A percentile compares a stretch with the other conserved stretches of the same genome.
Evolutionary conservation across 2,329 filamentous ascomycete species (phyloP).

Genomic region (Trichoderma semiorbis): DNA sequence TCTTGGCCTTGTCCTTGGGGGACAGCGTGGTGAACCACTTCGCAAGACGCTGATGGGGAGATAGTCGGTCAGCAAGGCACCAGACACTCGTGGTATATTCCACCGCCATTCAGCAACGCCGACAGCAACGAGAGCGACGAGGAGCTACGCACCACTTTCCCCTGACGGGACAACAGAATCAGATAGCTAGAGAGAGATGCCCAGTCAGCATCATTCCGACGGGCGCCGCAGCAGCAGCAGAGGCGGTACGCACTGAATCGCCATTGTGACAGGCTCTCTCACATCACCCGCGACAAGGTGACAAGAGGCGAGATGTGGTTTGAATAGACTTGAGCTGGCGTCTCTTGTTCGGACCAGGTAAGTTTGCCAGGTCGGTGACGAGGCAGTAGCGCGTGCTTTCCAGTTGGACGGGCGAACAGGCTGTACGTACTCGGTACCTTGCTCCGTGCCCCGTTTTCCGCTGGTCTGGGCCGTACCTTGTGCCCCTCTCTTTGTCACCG

Average conservation of each 20-base stretch:
- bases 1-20: conserved; percentile 98
- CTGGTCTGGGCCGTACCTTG: background rate
- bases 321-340: conserved; percentile 7
- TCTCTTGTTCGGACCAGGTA: conserved; percentile 4
- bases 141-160: conserved; percentile 81
- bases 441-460: background rate
- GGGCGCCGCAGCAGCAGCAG: conserved; percentile 28
- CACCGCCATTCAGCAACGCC: background rate
- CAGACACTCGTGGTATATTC: background rate
- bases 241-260: conserved; percentile 40
- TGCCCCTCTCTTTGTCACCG: background rate
- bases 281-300: conserved; percentile 21
- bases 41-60: conserved; percentile 73
- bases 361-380: conserved; percentile 28
- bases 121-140: conserved; percentile 35
- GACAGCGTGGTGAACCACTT: conserved; percentile 99
- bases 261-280: conserved; percentile 35
- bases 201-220: conserved; percentile 10
- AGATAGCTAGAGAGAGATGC: conserved; percentile 66
- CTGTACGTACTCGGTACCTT: background rate
- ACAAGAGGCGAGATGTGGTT: background rate
- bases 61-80: background rate
- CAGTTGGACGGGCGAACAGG: background rate
- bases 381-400: conserved; percentile 19
- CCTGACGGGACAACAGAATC: conserved; percentile 94